Conservation (phyloP, 768 basidiomycete genomes). For the Cystobasidium ongulense region DNA sequence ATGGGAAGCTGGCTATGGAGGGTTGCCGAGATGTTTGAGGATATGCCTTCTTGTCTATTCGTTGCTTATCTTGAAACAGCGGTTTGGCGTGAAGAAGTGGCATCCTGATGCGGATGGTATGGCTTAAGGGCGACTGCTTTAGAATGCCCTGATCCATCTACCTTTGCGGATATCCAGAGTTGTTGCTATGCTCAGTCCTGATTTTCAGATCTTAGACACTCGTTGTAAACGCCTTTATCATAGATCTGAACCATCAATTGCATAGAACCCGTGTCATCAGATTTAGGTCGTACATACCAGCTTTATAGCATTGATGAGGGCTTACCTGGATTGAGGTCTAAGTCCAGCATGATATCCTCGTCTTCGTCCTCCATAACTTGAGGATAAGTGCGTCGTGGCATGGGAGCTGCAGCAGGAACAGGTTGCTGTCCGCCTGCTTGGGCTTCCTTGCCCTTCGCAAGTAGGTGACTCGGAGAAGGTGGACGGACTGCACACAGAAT, state of each 20-base stretch:
- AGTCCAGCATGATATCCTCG: slow-evolving; percentile 38
- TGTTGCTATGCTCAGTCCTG: background rate
- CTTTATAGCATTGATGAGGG: too few species aligned
- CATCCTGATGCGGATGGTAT: background rate
- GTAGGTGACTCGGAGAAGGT: background rate
- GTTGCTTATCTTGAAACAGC: slow-evolving; percentile 25
- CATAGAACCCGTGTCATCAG: too few species aligned
- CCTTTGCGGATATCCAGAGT: background rate
- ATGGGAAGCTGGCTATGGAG: slow-evolving; percentile 27
- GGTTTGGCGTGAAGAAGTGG: slow-evolving; percentile 26
- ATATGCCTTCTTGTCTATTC: slow-evolving; percentile 15
- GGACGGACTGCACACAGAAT: background rate
- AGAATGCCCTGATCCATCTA: background rate
- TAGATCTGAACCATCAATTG: background rate
- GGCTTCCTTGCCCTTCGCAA: background rate
- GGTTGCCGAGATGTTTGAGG: slow-evolving; percentile 1
- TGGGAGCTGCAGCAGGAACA: background rate
- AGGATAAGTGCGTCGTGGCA: background rate
- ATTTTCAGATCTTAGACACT: too few species aligned
- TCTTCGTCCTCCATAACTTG: slow-evolving; percentile 15
- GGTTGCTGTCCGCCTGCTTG: background rate
- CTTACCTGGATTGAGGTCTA: slow-evolving; percentile 37
- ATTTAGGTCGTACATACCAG: too few species aligned
- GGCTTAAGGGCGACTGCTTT: background rate
- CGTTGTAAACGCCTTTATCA: too few species aligned